A percentile compares a stretch with the other conserved stretches of the same genome.
phyloP scores from a whole-genome alignment of 345 rosid genomes.

The Trapa incisa region DNA sequence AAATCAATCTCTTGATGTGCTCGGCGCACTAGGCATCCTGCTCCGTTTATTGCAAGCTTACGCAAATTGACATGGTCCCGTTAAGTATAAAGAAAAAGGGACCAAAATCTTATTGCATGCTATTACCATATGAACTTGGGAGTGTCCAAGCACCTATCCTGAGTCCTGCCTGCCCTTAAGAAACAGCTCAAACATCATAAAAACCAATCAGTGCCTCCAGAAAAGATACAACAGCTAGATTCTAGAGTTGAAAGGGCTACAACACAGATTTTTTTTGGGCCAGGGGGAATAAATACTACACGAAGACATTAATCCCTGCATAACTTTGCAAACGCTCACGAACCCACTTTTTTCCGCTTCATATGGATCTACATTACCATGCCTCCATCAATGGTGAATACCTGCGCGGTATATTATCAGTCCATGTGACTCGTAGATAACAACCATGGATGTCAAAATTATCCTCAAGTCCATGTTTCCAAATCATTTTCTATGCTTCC shows the following conservation, averaged over 20 bases:
- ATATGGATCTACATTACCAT: constrained; percentile 53
- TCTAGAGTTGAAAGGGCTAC: not conserved
- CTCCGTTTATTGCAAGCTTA: too few species aligned
- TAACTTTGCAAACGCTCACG: not conserved
- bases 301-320: not conserved
- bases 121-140: too few species aligned
- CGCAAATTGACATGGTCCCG: too few species aligned
- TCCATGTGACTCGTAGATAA: not conserved
- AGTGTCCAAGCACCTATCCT: not conserved
- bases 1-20: too few species aligned
- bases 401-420: constrained; percentile 34
- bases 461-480: not conserved
- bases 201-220: not conserved
- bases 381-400: constrained; percentile 84
- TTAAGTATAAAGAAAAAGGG: too few species aligned
- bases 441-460: not conserved
- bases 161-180: not conserved
- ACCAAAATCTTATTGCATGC: too few species aligned
- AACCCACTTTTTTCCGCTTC: not conserved
- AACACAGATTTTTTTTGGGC: too few species aligned
- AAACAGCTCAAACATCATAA: not conserved
- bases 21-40: too few species aligned
- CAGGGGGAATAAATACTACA: too few species aligned
- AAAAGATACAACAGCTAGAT: not conserved
- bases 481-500: too few species aligned